Conservation (phyloP, 2,329 filamentous ascomycete genomes). For the Cladophialophora chaetospira region DNA sequence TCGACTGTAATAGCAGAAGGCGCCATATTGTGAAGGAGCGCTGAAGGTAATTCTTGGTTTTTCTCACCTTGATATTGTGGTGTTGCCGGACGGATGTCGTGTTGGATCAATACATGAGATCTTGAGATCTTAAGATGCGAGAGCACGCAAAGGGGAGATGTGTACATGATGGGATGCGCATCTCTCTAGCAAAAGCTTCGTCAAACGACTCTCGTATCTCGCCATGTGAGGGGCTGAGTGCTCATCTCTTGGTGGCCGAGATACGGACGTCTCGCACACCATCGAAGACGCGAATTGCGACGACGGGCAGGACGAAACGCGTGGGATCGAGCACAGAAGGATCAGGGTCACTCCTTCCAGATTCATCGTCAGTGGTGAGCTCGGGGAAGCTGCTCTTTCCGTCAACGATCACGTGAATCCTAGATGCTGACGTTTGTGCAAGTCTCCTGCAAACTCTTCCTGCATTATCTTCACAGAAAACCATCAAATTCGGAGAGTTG, state of each 20-base stretch:
- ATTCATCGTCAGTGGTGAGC: background rate
- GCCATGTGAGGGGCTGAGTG: slow-evolving; percentile 1
- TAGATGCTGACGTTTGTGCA: background rate
- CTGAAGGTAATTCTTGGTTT: no score
- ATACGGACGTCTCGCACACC: background rate
- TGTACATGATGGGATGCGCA: slow-evolving; percentile 3
- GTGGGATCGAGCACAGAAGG: no score
- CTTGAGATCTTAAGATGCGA: no score
- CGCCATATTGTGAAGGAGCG: slow-evolving; percentile 6
- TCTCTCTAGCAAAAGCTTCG: background rate
- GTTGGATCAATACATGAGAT: no score
- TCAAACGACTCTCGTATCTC: background rate
- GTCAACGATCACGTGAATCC: background rate
- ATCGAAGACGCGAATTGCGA: background rate
- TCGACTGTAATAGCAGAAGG: slow-evolving; percentile 8
- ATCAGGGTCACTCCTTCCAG: background rate
- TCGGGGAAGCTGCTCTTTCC: background rate
- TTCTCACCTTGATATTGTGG: background rate
- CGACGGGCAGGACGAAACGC: background rate
- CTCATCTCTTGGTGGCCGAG: background rate
- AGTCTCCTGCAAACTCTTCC: background rate
- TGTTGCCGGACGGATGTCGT: no score
- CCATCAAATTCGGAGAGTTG: background rate
- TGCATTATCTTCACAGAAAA: background rate
- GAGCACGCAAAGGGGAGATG: background rate